phyloP scores from a whole-genome alignment of 768 basidiomycete species.

The Rubroboletus pulcherrimus region DNA sequence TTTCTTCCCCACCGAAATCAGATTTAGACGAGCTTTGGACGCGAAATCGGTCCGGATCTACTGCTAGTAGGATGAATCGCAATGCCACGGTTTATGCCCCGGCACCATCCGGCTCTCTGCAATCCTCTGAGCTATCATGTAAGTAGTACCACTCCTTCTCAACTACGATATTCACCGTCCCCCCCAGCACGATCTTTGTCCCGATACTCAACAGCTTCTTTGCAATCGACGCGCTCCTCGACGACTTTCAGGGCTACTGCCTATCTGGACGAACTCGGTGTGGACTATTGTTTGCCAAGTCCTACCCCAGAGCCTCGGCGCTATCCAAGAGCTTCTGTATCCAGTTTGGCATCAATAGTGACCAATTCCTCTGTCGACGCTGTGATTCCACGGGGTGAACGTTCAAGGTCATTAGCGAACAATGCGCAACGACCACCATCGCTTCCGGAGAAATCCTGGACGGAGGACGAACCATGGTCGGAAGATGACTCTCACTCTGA shows the following conservation, averaged over 20 bases:
- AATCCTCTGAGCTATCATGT: conserved; percentile 13
- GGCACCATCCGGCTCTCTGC: conserved; percentile 2
- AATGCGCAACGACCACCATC: conserved; percentile 13
- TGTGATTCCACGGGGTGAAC: conserved; percentile 41
- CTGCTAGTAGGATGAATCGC: conserved; percentile 14
- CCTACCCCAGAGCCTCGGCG: conserved; percentile 17
- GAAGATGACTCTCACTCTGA: conserved; percentile 25
- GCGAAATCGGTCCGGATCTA: conserved; percentile 19
- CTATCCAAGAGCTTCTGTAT: conserved; percentile 39
- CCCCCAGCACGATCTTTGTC: conserved; percentile 16
- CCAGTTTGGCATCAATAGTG: conserved; percentile 54
- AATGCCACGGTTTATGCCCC: conserved; percentile 19
- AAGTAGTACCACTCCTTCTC: background rate
- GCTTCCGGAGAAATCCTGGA: conserved; percentile 14
- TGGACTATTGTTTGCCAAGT: conserved; percentile 27
- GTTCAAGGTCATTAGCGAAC: conserved; percentile 12
- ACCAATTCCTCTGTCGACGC: conserved; percentile 58
- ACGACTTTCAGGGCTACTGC: conserved; percentile 15
- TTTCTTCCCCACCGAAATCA: conserved; percentile 23
- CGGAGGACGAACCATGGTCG: conserved; percentile 18
- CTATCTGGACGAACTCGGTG: conserved; percentile 31
- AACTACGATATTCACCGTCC: background rate
- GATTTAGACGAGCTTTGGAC: background rate
- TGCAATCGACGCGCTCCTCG: conserved; percentile 33
- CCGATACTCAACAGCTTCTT: conserved; percentile 25